Percentiles rank a stretch among this genome's conserved stretches.
Evolutionary conservation across 2,329 filamentous ascomycete species (phyloP).

Genomic region (Aspergillus hiratsukae): DNA sequence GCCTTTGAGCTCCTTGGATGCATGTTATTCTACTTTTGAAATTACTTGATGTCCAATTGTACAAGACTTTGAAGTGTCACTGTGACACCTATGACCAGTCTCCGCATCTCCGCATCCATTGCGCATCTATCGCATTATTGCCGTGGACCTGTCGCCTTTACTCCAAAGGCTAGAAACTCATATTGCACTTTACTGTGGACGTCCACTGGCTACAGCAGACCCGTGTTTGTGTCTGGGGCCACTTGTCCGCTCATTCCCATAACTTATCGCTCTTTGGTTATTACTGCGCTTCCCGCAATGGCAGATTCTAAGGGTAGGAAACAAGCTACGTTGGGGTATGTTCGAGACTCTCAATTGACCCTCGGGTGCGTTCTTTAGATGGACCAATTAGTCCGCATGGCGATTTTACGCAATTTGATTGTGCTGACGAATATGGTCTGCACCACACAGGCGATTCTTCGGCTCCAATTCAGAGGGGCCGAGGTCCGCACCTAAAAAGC

Average conservation of each 20-base stretch:
- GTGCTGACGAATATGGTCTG: conserved; percentile 5
- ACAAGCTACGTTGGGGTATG: conserved; percentile 86
- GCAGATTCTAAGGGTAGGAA: conserved; percentile 41
- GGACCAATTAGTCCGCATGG: neutral
- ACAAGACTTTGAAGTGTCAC: neutral
- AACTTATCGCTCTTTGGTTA: neutral
- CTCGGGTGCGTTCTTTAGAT: conserved; percentile 56
- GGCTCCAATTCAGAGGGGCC: conserved; percentile 59
- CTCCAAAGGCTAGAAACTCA: conserved; percentile 1
- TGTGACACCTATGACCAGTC: conserved; percentile 14
- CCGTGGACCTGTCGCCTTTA: conserved; percentile 7
- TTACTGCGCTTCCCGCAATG: conserved; percentile 7
- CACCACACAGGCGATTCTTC: conserved; percentile 74
- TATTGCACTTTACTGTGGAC: neutral
- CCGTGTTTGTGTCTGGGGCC: neutral
- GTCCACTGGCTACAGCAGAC: neutral
- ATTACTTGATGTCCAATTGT: neutral
- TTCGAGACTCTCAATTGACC: conserved; percentile 67
- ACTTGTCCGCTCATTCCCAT: neutral
- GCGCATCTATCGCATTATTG: conserved; percentile 5
- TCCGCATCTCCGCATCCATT: conserved; percentile 7
- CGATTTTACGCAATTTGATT: neutral
- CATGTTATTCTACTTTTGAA: neutral
- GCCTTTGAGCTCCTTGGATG: neutral
- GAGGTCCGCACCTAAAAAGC: conserved; percentile 56